A percentile compares a stretch with the other conserved stretches of the same genome.
Conservation (phyloP, 2,329 filamentous ascomycete species). For the Sarocladium brachiariae region DNA sequence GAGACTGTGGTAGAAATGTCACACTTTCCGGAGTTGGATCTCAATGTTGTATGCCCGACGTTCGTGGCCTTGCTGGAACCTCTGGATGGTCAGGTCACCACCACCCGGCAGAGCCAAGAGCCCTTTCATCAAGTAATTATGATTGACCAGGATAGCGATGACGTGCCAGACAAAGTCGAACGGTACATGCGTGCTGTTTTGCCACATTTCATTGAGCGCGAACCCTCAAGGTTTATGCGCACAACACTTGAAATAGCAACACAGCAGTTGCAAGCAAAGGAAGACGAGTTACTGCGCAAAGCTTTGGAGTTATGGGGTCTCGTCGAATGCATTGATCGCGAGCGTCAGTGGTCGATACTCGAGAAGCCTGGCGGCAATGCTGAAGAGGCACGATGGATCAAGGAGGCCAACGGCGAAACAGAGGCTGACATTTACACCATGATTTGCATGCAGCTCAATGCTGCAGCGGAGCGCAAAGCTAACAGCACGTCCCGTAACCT, state of each 20-base stretch:
- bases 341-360: conserved; percentile 53
- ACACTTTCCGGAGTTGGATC: conserved; percentile 48
- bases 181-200: conserved; percentile 53
- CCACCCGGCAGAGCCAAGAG: conserved; percentile 26
- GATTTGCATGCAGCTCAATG: conserved; percentile 57
- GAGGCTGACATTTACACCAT: conserved; percentile 53
- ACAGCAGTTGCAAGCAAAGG: conserved; percentile 36
- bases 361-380: conserved; percentile 37
- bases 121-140: conserved; percentile 39
- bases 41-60: conserved; percentile 33
- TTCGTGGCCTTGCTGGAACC: conserved; percentile 27
- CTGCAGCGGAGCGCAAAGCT: conserved; percentile 57
- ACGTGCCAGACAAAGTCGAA: conserved; percentile 53
- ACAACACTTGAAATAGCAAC: conserved; percentile 50
- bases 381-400: conserved; percentile 38
- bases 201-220: conserved; percentile 49
- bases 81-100: conserved; percentile 26
- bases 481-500: conserved; percentile 51
- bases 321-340: conserved; percentile 58
- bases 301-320: conserved; percentile 59
- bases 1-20: conserved; percentile 49
- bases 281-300: conserved; percentile 49
- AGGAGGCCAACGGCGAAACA: conserved; percentile 39
- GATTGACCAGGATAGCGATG: conserved; percentile 55
- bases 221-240: conserved; percentile 54